Percentiles rank a stretch among this genome's conserved stretches.
Evolutionary conservation across 441 rosid species (phyloP).

Genomic region (Croton laevigatus): DNA sequence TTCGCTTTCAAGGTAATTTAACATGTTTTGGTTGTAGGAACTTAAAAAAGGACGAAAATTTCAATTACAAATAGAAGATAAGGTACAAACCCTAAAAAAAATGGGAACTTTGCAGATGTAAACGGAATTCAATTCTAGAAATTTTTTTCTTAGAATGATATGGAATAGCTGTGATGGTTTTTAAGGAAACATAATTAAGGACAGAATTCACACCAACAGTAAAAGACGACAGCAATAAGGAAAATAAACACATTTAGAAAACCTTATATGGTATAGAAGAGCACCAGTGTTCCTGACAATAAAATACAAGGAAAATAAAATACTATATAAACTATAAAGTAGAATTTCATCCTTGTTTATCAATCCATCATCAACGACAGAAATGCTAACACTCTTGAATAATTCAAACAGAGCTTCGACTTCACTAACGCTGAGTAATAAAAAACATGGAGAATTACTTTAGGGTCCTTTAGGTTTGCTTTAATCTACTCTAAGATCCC

Average conservation of each 20-base stretch:
- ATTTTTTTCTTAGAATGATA: not conserved
- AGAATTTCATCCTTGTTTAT: slow-evolving; percentile 60
- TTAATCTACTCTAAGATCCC: too few relatives aligned
- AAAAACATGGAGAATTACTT: too few relatives aligned
- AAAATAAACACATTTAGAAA: not conserved
- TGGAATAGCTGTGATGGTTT: not conserved
- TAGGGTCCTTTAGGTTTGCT: too few relatives aligned
- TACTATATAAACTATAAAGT: not conserved
- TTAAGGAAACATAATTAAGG: not conserved
- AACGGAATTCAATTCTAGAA: not conserved
- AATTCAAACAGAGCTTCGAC: slow-evolving; percentile 97
- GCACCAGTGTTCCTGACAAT: not conserved
- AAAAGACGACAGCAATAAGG: not conserved
- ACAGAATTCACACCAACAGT: not conserved
- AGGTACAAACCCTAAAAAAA: not conserved
- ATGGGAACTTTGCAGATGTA: not conserved
- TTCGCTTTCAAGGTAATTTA: not conserved
- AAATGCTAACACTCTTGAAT: slow-evolving; percentile 92
- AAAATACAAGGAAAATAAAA: slow-evolving; percentile 16
- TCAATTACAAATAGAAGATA: not conserved
- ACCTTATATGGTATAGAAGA: not conserved
- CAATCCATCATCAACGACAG: slow-evolving; percentile 90
- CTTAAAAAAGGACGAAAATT: not conserved
- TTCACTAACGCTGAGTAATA: slow-evolving; percentile 97
- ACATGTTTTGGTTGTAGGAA: not conserved